phyloP scores from a whole-genome alignment of 495 filamentous ascomycete genomes.

The Stereocaulon alpinum region DNA sequence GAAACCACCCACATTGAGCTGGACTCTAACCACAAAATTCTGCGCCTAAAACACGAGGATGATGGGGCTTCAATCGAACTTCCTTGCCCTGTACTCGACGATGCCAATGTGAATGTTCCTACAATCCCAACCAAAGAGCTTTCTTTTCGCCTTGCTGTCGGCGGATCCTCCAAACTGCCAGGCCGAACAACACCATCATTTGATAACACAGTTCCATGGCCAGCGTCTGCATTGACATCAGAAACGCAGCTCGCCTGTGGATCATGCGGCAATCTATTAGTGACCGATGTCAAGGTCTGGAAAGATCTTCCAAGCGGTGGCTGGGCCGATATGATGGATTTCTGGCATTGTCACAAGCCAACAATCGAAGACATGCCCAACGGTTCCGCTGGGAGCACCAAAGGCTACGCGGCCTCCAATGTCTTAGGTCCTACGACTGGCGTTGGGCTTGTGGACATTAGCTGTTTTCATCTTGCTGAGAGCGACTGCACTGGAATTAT shows the following conservation, averaged over 20 bases:
- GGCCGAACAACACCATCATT: constrained; percentile 15
- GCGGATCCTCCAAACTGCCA: constrained; percentile 27
- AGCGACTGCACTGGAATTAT: constrained; percentile 50
- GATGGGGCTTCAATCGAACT: constrained; percentile 48
- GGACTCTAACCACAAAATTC: constrained; percentile 36
- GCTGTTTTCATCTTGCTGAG: constrained; percentile 59
- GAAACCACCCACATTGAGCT: constrained; percentile 25
- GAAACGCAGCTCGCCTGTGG: constrained; percentile 53
- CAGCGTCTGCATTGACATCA: constrained; percentile 49
- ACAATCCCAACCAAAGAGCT: constrained; percentile 33
- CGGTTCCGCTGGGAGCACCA: constrained; percentile 31
- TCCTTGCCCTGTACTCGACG: constrained; percentile 46
- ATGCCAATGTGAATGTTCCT: constrained; percentile 30
- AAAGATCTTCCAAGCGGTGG: constrained; percentile 92
- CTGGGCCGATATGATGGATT: constrained; percentile 99
- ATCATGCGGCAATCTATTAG: constrained; percentile 37
- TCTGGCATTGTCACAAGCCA: constrained; percentile 98
- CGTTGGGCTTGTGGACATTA: constrained; percentile 68
- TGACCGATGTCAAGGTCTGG: constrained; percentile 45
- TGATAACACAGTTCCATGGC: constrained; percentile 56
- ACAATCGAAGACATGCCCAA: constrained; percentile 36
- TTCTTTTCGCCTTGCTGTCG: constrained; percentile 63
- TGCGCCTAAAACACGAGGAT: constrained; percentile 46
- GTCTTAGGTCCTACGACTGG: constrained; percentile 50
- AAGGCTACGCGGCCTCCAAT: constrained; percentile 69